Evolutionary conservation across 352 stramenopile species (phyloP), one percentile per base, ranked within the genome.

Genomic region (Phytopythium ostracodes): DNA sequence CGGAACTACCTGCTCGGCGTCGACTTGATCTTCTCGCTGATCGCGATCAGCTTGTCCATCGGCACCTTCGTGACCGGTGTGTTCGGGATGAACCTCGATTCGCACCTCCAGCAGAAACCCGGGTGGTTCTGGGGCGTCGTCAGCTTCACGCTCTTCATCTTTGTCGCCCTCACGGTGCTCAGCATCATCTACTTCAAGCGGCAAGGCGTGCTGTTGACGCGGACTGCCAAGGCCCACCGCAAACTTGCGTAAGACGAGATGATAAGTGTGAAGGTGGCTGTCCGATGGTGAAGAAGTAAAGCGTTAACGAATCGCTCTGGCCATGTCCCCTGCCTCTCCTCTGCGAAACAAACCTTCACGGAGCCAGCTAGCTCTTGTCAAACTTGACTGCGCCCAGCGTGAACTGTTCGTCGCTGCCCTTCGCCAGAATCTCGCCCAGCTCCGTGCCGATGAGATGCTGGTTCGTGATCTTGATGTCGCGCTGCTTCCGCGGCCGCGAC

Each of bases 391-490:
- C 84, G 65, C 86, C 86, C 66, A 95, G 82, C 31, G 83, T 92
- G 46, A 94, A 94, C 44, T 88, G 72, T 44, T 90, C 84, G 61
- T 88, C 75, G 29, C 76, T 68, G 38, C 86, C 86, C 67, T 91
- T 91, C 18, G 86, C 80, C 47, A 95, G 71, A 56, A 92, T 80
- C 68, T 95, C 81, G 31, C 86, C 86, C 22, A 95, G 84, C 53
- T 91, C 88, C 27, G 86, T 95, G 67, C 84, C 86, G 60, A 92
- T 91, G 40, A 95, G 75, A 72, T 95, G 86, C 65, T 92, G 82
- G 72, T 95, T 95, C 10, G 84, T 91, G 55, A 95, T 93, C 71
- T 95, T 95, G 63, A 95, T 95, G 61, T 95, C 81, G 44, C 86
- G 84, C 62, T 92, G 84, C 69, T 93, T 93, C 49, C 82, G 79